Base-by-base conservation (phyloP, 192 early-diverging fungal species). In the Coemansia biformis region DNA sequence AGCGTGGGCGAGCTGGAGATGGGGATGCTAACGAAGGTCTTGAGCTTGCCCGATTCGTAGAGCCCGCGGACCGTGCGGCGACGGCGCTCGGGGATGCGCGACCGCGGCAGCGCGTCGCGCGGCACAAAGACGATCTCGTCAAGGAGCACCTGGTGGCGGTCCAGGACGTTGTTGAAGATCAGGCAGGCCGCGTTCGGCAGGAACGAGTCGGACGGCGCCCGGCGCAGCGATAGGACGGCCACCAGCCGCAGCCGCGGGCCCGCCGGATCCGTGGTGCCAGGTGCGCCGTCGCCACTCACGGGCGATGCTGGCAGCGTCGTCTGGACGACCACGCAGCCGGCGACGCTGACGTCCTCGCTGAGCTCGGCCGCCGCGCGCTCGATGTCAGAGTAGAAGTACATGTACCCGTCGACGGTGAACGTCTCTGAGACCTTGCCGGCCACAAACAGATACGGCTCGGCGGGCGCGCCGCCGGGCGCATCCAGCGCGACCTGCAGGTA, bases 381-480 rank as follows among this genome's bases (percentile, higher is more conserved):
- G 34, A 90, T 69, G 46, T 91, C 88, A 26, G 66, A 59, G 26
- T 85, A 80, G 46, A 86, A 88, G 67, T 89, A 79, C 62, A 82
- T 75, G 42, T 85, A 67, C 4, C 83, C 85, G 59, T 85, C 79
- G 39, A 85, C 73, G 22, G 78, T 67, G 54, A 91, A 79, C 1
- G 81, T 85, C 48, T 92, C 86, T 13, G 63, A 62, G 28, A 89
- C 76, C 5, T 81, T 71, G 11, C 90, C 87, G 22, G 88, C 51
- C 7, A 90, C 86, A 75, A 85, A 92, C 62, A 92, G 46, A 38
- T 83, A 82, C 40, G 85, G 83, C 49, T 82, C 81, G 30, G 80
- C 80, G 4, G 78, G 73, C 33, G 66, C 59, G 15, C 77, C 18
- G 14, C 37, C 81, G 6, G 65, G 54, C 10, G 74, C 37, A 38